Percentiles rank a stretch among this genome's conserved stretches.
phyloP scores from a whole-genome alignment of 2,329 filamentous ascomycete species.

The Fusarium napiforme region DNA sequence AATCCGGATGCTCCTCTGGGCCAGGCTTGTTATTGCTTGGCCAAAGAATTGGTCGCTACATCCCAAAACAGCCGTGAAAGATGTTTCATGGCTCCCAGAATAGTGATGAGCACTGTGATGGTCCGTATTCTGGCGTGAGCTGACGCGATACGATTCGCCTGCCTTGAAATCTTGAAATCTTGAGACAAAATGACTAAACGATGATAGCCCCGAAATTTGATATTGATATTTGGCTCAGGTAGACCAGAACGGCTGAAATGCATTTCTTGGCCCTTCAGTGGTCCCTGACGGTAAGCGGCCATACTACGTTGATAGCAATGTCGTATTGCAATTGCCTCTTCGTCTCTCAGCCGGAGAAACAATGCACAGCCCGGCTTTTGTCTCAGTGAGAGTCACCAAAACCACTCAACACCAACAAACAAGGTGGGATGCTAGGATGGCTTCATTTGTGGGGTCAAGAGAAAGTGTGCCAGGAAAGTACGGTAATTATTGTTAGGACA shows the following conservation, averaged over 20 bases:
- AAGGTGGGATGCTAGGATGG: constrained; percentile 27
- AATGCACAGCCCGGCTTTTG: constrained; percentile 26
- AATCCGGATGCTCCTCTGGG: constrained; percentile 27
- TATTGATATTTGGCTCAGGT: constrained; percentile 25
- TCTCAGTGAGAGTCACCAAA: constrained; percentile 24
- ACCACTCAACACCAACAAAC: constrained; percentile 6
- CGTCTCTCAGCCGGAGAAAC: constrained; percentile 8
- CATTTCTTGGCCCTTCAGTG: constrained; percentile 5
- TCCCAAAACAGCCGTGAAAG: constrained; percentile 28
- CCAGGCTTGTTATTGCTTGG: constrained; percentile 8
- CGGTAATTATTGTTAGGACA: neutral
- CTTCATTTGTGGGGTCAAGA: constrained; percentile 25
- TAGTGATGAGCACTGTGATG: constrained; percentile 29
- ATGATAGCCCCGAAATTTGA: constrained; percentile 13
- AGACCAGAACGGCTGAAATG: constrained; percentile 11
- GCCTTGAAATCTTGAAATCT: constrained; percentile 17
- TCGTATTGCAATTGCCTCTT: constrained; percentile 13
- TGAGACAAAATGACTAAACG: constrained; percentile 34
- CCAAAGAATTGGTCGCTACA: constrained; percentile 10
- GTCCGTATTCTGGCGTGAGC: constrained; percentile 19
- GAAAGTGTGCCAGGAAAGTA: constrained; percentile 6
- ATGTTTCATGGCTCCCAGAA: constrained; percentile 33
- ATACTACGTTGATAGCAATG: constrained; percentile 4
- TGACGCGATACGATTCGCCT: constrained; percentile 33
- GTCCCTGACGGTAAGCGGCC: constrained; percentile 35